These are phyloP conservation scores for Luffa aegyptiaca DNA, from an alignment of 306 rosid genomes.

Conservation along the genomic window DNA sequence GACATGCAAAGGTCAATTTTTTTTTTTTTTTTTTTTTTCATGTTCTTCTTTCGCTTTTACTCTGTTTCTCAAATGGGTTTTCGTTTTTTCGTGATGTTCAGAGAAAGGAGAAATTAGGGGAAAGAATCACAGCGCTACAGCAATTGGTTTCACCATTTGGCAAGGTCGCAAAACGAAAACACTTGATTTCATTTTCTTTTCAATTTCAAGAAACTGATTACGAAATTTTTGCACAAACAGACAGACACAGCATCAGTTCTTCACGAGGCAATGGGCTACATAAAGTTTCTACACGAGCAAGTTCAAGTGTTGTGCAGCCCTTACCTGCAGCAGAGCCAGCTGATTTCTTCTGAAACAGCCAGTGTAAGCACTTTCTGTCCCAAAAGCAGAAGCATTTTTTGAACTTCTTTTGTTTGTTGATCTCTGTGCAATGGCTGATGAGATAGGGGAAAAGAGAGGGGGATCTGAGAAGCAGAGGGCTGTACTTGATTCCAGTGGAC, in stretches of 20 bases:
- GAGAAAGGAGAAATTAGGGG: slow-evolving; percentile 85
- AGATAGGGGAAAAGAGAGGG: neutral
- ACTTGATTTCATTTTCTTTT: neutral
- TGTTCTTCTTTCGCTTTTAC: neutral
- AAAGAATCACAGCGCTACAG: slow-evolving; percentile 66
- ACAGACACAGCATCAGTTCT: slow-evolving; percentile 95
- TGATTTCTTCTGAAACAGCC: slow-evolving; percentile 16
- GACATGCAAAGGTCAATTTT: slow-evolving; percentile 45
- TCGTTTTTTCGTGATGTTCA: slow-evolving; percentile 2
- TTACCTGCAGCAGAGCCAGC: slow-evolving; percentile 37
- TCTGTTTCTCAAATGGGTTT: neutral
- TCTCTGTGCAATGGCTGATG: neutral
- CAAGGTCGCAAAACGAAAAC: slow-evolving; percentile 36
- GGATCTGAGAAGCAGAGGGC: slow-evolving; percentile 53
- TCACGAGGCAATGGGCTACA: slow-evolving; percentile 88
- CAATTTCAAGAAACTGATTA: neutral
- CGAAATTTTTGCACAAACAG: slow-evolving; percentile 23
- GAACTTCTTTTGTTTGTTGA: neutral
- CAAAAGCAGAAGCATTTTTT: neutral
- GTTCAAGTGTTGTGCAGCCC: slow-evolving; percentile 84
- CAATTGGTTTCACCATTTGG: slow-evolving; percentile 96
- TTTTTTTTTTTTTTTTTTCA: neutral
- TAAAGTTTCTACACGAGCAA: slow-evolving; percentile 80
- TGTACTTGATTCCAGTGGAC: slow-evolving; percentile 70
- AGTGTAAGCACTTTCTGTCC: slow-evolving; percentile 26